A percentile compares a stretch with the other conserved stretches of the same genome.
These are phyloP conservation scores for Neonothopanus nambi DNA, from an alignment of 1,284 basidiomycete species.

Conservation along the genomic window DNA sequence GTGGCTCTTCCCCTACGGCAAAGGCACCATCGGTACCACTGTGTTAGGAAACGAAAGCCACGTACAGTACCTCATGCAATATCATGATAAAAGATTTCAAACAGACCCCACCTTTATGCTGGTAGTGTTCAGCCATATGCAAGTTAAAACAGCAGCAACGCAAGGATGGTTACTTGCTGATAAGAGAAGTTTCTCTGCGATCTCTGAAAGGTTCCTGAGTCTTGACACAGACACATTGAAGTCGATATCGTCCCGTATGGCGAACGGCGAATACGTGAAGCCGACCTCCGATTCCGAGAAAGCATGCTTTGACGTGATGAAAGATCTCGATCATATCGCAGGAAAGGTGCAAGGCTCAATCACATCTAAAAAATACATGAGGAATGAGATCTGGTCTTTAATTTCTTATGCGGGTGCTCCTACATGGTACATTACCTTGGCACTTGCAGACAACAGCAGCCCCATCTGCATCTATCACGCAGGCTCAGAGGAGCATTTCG, in stretches of 20 bases:
- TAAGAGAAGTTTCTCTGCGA: slow-evolving; percentile 23
- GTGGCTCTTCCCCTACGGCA: slow-evolving; percentile 36
- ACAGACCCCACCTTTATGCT: slow-evolving; percentile 26
- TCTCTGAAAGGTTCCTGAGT: slow-evolving; percentile 25
- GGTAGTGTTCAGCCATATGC: slow-evolving; percentile 32
- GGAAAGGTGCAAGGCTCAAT: slow-evolving; percentile 33
- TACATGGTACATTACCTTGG: slow-evolving; percentile 28
- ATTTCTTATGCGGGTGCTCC: slow-evolving; percentile 27
- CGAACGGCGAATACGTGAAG: slow-evolving; percentile 26
- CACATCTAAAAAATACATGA: slow-evolving; percentile 33
- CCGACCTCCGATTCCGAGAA: slow-evolving; percentile 32
- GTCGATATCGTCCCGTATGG: slow-evolving; percentile 22
- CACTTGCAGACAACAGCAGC: slow-evolving; percentile 24
- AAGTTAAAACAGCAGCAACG: slow-evolving; percentile 24
- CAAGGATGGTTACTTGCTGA: slow-evolving; percentile 33
- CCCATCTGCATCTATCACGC: slow-evolving; percentile 29
- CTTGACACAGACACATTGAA: slow-evolving; percentile 26
- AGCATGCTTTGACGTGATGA: slow-evolving; percentile 32
- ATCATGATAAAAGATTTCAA: slow-evolving; percentile 33
- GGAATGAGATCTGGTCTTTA: slow-evolving; percentile 38
- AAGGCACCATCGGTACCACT: slow-evolving; percentile 18
- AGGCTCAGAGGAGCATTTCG: slow-evolving; percentile 17
- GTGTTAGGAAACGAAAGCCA: slow-evolving; percentile 27
- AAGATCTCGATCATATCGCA: slow-evolving; percentile 34
- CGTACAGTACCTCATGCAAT: slow-evolving; percentile 27